Base-by-base conservation (phyloP, 371 early-diverging fungal genomes). In the Amoeboaphelidium occidentale region DNA sequence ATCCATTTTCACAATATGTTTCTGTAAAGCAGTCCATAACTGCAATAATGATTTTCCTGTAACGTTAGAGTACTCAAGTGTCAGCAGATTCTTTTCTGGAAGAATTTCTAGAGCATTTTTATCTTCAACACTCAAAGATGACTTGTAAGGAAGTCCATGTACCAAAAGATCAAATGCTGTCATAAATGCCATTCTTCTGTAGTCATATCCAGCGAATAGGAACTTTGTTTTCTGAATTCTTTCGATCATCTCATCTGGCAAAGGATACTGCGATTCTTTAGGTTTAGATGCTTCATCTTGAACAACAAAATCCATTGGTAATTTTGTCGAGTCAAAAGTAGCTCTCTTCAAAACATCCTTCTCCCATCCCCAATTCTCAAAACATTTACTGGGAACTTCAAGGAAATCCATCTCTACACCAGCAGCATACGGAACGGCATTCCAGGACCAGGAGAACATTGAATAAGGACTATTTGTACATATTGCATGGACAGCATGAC, bases 361-460 rank as follows among this genome's bases (percentile, higher is more conserved):
- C 21, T 49, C 50, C 47, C 48, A 47, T 6, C 48, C 2, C 51
- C 51, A 51, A 27, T 51, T 51, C 50, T 51, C 51, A n/a, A 51
- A 50, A 49, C 49, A 50, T 25, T 50, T 24, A 0, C n/a, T 17
- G 1, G 51, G 51, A 23, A 51, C 43, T 20, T 51, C 51, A 17
- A 51, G 20, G 17, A 27, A 32, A 25, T 51, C 51, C 25, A 51
- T 26, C n/a, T 51, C 52, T 23, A 51, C 43, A 17, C 52, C 52
- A 17, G 39, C 52, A 22, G 52, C 51, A n/a, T 51, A 51, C 3
- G 52, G 52, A 50, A 48, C 51, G 6, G 50, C 23, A 4, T 27
- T 42, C 52, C 52, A 51, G 3, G 52, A 32, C 52, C 52, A 51
- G 14, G 52, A 51, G 6, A 24, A 22, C 25, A 32, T 42, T 42